Base-by-base conservation (phyloP, 768 basidiomycete genomes). In the Boletellus emodensis region DNA sequence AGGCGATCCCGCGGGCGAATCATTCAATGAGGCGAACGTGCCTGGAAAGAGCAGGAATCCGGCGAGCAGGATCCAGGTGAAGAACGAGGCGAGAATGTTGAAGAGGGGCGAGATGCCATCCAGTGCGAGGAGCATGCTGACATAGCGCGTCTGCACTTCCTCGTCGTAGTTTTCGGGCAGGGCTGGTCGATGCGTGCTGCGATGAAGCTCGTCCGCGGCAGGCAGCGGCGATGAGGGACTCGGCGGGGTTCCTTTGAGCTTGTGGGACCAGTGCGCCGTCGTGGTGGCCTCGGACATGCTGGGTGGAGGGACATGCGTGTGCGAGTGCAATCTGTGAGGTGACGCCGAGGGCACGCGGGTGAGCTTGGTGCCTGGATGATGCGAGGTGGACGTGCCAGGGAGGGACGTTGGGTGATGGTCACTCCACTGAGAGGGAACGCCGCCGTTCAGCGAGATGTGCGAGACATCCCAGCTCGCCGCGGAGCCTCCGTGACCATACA, bases 31-130 rank as follows among this genome's bases (percentile, higher is more conserved):
- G 10, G 75, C 71, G 62, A 84, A 84, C 7, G 82, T 83, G 44
- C 80, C 78, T 2, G 82, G 82, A 54, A 84, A 81, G 26, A 84
- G 69, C 15, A 84, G 67, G 59, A 84, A 84, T 8, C 82, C 82
- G 9, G 81, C 82, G 20, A 84, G 68, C 45, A 83, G 58, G 48
- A 84, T 74, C 82, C 82, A 84, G 9, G 78, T 82, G 55, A 79
- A 83, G 66, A 84, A 82, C 8, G 71, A 72, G 3, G 78, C 74
- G n/a, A 76, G 60, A 13, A 80, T 48, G 48, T 82, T 80, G 61
- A 77, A 71, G 37, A 76, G 18, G 4, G 63, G 55, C 15, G 81
- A 78, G 39, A 84, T 83, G 34, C 68, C 71, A 55, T 83, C 82
- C 18, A 83, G 64, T 5, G 80, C 82, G 32, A 84, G 74, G 22